These are phyloP conservation scores for Astraeus odoratus DNA, from an alignment of 768 basidiomycete genomes.

Conservation along the genomic window DNA sequence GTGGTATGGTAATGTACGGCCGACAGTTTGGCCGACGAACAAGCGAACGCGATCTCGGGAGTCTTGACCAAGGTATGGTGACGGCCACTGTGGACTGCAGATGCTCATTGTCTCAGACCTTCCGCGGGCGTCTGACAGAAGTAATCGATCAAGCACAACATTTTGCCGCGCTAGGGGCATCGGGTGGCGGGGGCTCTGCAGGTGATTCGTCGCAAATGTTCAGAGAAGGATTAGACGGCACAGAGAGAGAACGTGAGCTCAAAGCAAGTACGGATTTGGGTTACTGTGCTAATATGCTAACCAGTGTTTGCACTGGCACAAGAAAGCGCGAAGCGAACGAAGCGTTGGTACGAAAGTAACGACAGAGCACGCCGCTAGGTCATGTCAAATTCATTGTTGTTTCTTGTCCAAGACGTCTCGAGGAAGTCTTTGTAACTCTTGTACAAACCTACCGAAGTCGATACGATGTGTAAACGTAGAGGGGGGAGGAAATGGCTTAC, in stretches of 20 bases:
- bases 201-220: constrained; percentile 67
- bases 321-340: constrained; percentile 69
- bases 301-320: constrained; percentile 84
- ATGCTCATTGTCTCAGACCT: constrained; percentile 58
- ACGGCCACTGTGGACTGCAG: constrained; percentile 6
- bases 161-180: constrained; percentile 64
- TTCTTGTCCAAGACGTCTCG: constrained; percentile 16
- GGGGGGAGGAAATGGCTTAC: constrained; percentile 32
- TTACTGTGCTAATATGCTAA: constrained; percentile 5
- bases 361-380: constrained; percentile 46
- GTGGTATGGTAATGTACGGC: neutral
- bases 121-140: constrained; percentile 69
- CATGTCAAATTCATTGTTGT: constrained; percentile 9
- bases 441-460: constrained; percentile 50
- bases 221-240: constrained; percentile 87
- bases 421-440: constrained; percentile 45
- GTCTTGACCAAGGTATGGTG: constrained; percentile 56
- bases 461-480: constrained; percentile 1
- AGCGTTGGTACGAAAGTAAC: constrained; percentile 78
- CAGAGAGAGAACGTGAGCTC: constrained; percentile 85
- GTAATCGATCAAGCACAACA: constrained; percentile 85
- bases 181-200: constrained; percentile 44
- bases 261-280: neutral
- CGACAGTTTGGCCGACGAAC: constrained; percentile 66
- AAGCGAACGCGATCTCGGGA: constrained; percentile 64